These are phyloP conservation scores for Trypanosoma boissoni DNA, from an alignment of 208 protist genomes.

Conservation along the genomic window DNA sequence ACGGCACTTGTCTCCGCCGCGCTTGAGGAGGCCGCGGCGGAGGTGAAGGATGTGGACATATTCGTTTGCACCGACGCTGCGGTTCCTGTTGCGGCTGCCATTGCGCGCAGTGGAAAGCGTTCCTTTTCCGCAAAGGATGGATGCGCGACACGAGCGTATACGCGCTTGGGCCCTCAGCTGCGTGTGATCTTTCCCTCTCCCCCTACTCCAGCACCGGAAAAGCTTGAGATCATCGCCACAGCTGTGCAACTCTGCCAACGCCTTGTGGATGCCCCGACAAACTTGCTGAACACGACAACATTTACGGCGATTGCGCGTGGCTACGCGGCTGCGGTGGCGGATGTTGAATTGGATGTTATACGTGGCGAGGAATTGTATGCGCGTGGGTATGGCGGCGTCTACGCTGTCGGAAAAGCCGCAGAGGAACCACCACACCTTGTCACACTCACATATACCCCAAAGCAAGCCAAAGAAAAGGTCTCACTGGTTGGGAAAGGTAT, in stretches of 20 bases:
- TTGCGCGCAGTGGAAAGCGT: conserved; percentile 44
- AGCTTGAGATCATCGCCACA: conserved; percentile 51
- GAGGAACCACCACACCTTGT: conserved; percentile 66
- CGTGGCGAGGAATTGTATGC: conserved; percentile 68
- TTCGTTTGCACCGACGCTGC: conserved; percentile 45
- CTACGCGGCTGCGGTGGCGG: conserved; percentile 49
- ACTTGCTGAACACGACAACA: conserved; percentile 65
- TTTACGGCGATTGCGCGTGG: conserved; percentile 63
- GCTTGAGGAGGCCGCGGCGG: conserved; percentile 2
- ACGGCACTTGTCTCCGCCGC: conserved; percentile 31
- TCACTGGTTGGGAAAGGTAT: conserved; percentile 85
- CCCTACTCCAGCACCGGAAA: conserved; percentile 38
- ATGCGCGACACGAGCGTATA: conserved; percentile 28
- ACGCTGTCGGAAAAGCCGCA: conserved; percentile 68
- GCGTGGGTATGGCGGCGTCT: conserved; percentile 71
- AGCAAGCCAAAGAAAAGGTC: conserved; percentile 39
- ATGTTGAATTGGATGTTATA: conserved; percentile 49
- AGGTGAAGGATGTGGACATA: conserved; percentile 39
- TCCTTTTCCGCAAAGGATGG: conserved; percentile 52
- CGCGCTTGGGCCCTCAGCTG: conserved; percentile 21
- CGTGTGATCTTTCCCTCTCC: conserved; percentile 48
- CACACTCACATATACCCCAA: conserved; percentile 61
- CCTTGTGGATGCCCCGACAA: conserved; percentile 78
- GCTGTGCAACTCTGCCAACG: conserved; percentile 79
- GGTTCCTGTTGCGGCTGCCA: conserved; percentile 39